A percentile compares a stretch with the other conserved stretches of the same genome.
phyloP scores from a whole-genome alignment of 805 yeast genomes.

The Tetrapisispora iriomotensis region DNA sequence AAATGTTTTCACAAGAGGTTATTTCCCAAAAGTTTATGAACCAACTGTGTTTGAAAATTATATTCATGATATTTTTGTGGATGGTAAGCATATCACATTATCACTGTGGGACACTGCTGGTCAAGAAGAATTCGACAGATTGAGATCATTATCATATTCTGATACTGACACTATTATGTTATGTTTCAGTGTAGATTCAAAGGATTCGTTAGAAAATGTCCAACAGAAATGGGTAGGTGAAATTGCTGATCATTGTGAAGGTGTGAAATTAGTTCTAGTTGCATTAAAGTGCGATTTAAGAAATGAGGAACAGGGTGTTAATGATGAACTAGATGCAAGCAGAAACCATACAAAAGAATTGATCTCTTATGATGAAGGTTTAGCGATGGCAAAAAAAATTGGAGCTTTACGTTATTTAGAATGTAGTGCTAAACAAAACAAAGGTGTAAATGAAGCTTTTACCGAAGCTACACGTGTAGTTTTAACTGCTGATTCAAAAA shows the following conservation, averaged over 20 bases:
- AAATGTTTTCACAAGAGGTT: conserved; percentile 93
- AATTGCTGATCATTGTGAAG: conserved; percentile 93
- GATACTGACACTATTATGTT: conserved; percentile 97
- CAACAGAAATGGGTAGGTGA: conserved; percentile 96
- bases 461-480: conserved; percentile 98
- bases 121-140: conserved; percentile 93
- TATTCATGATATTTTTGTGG: conserved; percentile 93
- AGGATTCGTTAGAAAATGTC: conserved; percentile 90
- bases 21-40: conserved; percentile 95
- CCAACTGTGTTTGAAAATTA: conserved; percentile 97
- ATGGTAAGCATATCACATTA: conserved; percentile 82
- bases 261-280: conserved; percentile 85
- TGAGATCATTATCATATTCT: conserved; percentile 83
- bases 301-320: conserved; percentile 46
- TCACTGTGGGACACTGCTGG: conserved; percentile 99
- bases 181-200: conserved; percentile 89
- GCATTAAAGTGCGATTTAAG: conserved; percentile 93
- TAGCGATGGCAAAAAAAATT: conserved; percentile 81
- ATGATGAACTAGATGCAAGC: conserved; percentile 11
- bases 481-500: conserved; percentile 77
- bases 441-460: conserved; percentile 98
- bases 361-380: conserved; percentile 87
- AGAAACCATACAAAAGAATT: conserved; percentile 37
- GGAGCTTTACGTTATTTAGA: conserved; percentile 93
- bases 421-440: conserved; percentile 91